Base-by-base conservation (phyloP, 768 basidiomycete genomes). In the Boletus patriciae region DNA sequence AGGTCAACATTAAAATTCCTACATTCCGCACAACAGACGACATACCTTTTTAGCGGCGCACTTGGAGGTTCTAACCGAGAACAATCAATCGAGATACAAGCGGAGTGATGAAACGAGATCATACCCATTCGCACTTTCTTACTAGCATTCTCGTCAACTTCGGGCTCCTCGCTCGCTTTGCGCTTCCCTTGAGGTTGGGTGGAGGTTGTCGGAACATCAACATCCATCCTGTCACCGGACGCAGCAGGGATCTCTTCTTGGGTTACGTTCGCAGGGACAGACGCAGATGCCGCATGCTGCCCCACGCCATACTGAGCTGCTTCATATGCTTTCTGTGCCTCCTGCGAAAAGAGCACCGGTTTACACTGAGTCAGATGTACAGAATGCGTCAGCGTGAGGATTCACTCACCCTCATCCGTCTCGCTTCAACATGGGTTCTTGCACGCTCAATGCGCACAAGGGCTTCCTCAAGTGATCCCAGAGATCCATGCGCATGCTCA, bases 401-500 rank as follows among this genome's bases (percentile, higher is more conserved):
- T 27, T 29, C 38, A 66, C 76, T 37, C 25, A 88, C 92, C 78
- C 83, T 88, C 16, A 80, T 81, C 21, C 90, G 79, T 57, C 80
- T 77, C 16, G 75, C 72, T 54, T 87, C 84, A n/a, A 86, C 80
- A 48, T 86, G 82, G 46, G 74, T 75, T 57, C 81, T 82, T 18
- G 87, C 85, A 60, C 82, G 83, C 60, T 88, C 83, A 21, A 92
- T 76, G 58, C 84, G 83, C 52, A 83, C 82, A 44, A 88, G 67
- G 41, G 83, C 83, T 11, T 75, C 73, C 38, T 91, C 84, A 29
- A 92, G 76, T 37, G 85, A 83, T 29, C 81, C 76, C 15, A 92
- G 76, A 23, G 83, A 80, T 1, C 96, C 96, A 64, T 94, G 80
- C 4, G 89, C 74, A 61, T 92, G 83, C 69, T 98, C 96, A 64